These are phyloP conservation scores for Ilex asprella DNA, from an alignment of 257 asterid species.

Conservation along the genomic window DNA sequence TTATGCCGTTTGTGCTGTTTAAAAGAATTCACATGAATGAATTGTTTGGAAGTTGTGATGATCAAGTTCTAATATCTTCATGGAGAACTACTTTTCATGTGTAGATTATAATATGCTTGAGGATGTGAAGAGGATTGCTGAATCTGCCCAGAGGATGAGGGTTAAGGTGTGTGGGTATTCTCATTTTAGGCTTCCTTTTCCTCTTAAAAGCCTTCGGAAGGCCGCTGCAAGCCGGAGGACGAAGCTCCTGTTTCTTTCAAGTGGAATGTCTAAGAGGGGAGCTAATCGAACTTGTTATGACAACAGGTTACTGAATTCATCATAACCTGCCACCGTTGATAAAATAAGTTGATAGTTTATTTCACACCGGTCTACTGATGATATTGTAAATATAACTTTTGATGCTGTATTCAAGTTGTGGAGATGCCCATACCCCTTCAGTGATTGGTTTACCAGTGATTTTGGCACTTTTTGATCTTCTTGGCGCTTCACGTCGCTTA, in stretches of 20 bases:
- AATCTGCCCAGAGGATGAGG: conserved; percentile 71
- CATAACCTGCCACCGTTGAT: too few relatives aligned
- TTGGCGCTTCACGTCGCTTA: too few relatives aligned
- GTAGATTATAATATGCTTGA: conserved; percentile 83
- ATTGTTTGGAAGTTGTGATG: not conserved
- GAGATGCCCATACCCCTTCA: too few relatives aligned
- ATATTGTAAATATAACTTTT: too few relatives aligned
- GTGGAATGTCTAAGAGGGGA: conserved; percentile 76
- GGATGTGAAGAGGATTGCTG: conserved; percentile 86
- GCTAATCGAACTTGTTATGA: conserved; percentile 54
- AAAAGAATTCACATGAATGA: not conserved
- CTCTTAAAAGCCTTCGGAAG: conserved; percentile 47
- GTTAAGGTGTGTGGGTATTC: conserved; percentile 40
- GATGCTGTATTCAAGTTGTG: too few relatives aligned
- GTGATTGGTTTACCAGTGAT: too few relatives aligned
- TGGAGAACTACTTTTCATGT: conserved; percentile 11
- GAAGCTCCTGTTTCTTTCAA: conserved; percentile 43
- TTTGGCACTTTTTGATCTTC: too few relatives aligned
- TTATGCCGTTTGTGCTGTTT: not conserved
- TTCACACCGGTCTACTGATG: too few relatives aligned
- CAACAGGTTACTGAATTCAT: conserved; percentile 25
- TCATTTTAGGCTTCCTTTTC: conserved; percentile 38
- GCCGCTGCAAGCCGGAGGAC: conserved; percentile 70
- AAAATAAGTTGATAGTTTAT: too few relatives aligned
- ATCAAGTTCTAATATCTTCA: not conserved